Conservation (phyloP, 257 asterid genomes). For the Coffea eugenioides region DNA sequence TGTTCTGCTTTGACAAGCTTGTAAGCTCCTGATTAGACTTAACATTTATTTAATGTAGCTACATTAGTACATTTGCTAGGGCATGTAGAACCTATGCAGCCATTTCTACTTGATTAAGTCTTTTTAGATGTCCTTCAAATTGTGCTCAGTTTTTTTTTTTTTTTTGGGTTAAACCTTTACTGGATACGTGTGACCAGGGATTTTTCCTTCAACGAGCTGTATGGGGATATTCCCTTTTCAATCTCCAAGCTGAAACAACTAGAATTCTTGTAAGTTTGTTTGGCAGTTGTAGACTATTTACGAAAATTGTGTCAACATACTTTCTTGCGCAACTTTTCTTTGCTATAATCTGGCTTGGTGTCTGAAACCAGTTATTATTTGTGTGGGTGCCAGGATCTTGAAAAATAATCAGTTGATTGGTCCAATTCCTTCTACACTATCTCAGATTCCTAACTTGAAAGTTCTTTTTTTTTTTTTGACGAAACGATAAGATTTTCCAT, state of each 20-base stretch:
- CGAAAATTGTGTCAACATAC: neutral
- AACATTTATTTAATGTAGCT: too few relatives aligned
- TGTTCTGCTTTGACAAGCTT: slow-evolving; percentile 66
- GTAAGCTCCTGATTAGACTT: slow-evolving; percentile 33
- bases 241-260: slow-evolving; percentile 91
- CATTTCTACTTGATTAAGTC: too few relatives aligned
- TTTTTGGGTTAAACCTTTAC: neutral
- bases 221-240: slow-evolving; percentile 93
- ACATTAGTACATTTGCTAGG: too few relatives aligned
- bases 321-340: neutral
- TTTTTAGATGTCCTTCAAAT: too few relatives aligned
- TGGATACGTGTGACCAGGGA: slow-evolving; percentile 48
- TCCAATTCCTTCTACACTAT: slow-evolving; percentile 91
- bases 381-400: slow-evolving; percentile 43
- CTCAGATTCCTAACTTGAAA: slow-evolving; percentile 94
- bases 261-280: slow-evolving; percentile 56
- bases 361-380: neutral
- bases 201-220: slow-evolving; percentile 78
- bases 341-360: neutral
- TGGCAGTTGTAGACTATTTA: neutral
- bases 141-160: too few relatives aligned
- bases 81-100: too few relatives aligned
- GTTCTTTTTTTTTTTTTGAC: slow-evolving; percentile 20
- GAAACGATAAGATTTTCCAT: too few relatives aligned
- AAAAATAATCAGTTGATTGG: slow-evolving; percentile 85